Conservation (phyloP, 2,329 filamentous ascomycete species). For the Fusarium poae region DNA sequence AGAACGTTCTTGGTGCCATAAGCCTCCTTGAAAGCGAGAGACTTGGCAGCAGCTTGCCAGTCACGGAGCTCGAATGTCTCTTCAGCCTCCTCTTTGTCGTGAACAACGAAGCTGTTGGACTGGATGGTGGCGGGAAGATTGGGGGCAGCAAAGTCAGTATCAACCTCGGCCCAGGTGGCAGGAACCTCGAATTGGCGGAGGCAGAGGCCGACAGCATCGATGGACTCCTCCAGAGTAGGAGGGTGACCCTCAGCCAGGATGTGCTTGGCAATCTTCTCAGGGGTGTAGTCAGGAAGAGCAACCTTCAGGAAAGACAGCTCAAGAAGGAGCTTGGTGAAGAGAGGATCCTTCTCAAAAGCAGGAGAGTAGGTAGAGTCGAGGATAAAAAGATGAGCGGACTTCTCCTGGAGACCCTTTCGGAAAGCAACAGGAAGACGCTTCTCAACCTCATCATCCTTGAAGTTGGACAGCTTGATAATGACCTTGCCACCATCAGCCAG, state of each 20-base stretch:
- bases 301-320: conserved; percentile 88
- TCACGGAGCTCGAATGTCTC: conserved; percentile 73
- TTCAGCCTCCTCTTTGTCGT: conserved; percentile 81
- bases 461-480: conserved; percentile 79
- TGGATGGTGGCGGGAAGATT: conserved; percentile 74
- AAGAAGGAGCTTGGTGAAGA: conserved; percentile 75
- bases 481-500: conserved; percentile 79
- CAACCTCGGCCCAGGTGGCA: conserved; percentile 80
- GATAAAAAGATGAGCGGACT: conserved; percentile 78
- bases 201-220: conserved; percentile 76
- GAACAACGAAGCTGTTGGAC: conserved; percentile 84
- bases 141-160: conserved; percentile 65
- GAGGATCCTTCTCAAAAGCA: conserved; percentile 74
- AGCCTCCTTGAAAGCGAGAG: conserved; percentile 92
- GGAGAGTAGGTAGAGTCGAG: conserved; percentile 78
- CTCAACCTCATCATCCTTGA: conserved; percentile 90
- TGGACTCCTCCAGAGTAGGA: conserved; percentile 64
- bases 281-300: conserved; percentile 74
- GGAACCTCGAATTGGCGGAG: conserved; percentile 82
- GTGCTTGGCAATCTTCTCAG: conserved; percentile 75
- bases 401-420: conserved; percentile 78
- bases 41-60: conserved; percentile 89
- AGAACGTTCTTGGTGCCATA: conserved; percentile 80
- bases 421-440: conserved; percentile 81
- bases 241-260: conserved; percentile 68